Evolutionary conservation across 2,329 filamentous ascomycete genomes (phyloP).

Genomic region (Microthyrium microscopicum): DNA sequence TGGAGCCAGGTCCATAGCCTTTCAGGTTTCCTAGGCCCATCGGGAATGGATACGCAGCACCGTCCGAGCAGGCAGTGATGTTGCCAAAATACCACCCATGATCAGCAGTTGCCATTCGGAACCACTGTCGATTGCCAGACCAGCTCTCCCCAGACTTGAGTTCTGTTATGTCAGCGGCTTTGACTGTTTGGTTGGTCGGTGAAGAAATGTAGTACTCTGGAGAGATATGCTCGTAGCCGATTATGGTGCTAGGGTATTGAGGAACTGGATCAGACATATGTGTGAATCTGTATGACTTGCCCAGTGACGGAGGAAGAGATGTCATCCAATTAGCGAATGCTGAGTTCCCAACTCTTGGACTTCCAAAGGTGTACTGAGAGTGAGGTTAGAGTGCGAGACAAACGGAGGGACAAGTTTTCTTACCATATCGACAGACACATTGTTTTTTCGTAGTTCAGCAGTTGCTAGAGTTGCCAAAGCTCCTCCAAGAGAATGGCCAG

Average conservation of each 20-base stretch:
- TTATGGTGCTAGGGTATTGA: neutral
- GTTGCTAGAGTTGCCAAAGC: constrained; percentile 46
- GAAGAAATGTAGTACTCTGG: constrained; percentile 3
- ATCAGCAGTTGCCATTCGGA: neutral
- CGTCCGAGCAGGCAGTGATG: neutral
- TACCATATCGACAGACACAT: constrained; percentile 32
- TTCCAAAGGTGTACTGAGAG: constrained; percentile 20
- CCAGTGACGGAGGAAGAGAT: neutral
- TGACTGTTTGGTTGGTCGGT: neutral
- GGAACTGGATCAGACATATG: constrained; percentile 1
- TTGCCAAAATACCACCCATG: constrained; percentile 1
- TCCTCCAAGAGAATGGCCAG: constrained; percentile 53
- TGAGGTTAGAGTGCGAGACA: neutral
- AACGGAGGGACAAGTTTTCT: neutral
- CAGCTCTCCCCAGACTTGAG: neutral
- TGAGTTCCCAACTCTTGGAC: neutral
- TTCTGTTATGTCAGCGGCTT: neutral
- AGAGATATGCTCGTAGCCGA: constrained; percentile 1
- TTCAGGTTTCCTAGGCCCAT: too few species aligned
- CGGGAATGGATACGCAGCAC: too few species aligned
- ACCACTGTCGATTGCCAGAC: neutral
- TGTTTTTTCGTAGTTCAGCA: constrained; percentile 35
- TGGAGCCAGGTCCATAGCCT: too few species aligned
- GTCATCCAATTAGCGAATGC: neutral
- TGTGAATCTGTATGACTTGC: neutral